phyloP scores from a whole-genome alignment of 2,329 filamentous ascomycete genomes.

The Diaporthe ampelina region DNA sequence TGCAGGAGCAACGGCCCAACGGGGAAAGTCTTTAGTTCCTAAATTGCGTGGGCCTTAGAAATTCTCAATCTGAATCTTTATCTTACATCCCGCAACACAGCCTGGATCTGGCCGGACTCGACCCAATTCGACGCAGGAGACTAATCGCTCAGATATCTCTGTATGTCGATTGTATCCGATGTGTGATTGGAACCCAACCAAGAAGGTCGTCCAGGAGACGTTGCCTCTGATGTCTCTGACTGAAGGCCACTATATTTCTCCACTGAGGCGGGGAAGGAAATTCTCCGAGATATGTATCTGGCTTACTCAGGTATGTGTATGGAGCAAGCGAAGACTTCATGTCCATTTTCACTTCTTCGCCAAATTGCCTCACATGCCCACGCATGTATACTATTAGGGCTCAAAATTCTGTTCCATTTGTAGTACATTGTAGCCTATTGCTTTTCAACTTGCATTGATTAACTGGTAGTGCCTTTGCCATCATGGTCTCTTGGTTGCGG shows the following conservation, averaged over 20 bases:
- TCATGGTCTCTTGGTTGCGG: neutral
- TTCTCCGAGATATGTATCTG: slow-evolving; percentile 14
- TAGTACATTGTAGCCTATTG: neutral
- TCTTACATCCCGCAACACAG: neutral
- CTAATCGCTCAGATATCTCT: neutral
- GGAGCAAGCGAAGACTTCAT: neutral
- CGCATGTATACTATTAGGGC: neutral
- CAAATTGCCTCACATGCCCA: neutral
- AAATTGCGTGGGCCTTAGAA: slow-evolving; percentile 9
- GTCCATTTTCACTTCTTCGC: neutral
- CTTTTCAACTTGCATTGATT: neutral
- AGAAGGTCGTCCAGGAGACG: neutral
- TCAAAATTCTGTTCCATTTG: too few relatives aligned
- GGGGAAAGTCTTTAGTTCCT: neutral
- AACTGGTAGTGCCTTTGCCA: neutral
- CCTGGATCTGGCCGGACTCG: neutral
- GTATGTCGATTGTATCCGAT: neutral
- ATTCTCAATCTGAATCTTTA: slow-evolving; percentile 10
- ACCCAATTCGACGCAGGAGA: neutral
- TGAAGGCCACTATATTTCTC: neutral
- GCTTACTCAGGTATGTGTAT: neutral
- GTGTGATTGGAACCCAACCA: neutral
- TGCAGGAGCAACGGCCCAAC: neutral
- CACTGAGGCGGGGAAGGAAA: neutral
- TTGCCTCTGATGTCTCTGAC: too few relatives aligned